These are phyloP conservation scores for Candida xyloterini DNA, from an alignment of 805 yeast species.

Conservation along the genomic window DNA sequence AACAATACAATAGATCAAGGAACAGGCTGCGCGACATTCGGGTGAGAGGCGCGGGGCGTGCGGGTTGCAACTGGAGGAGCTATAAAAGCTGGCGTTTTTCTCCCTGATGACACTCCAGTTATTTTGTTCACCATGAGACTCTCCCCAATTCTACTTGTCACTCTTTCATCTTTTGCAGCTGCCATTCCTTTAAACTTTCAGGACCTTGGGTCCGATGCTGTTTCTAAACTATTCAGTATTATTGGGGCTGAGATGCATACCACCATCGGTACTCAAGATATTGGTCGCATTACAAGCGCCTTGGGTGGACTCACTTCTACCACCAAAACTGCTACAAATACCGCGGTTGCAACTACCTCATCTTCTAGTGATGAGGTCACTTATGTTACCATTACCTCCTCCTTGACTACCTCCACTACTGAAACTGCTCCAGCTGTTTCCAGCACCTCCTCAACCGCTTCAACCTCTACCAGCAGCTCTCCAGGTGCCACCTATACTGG, in stretches of 20 bases:
- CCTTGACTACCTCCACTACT: constrained; percentile 1
- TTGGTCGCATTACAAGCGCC: neutral
- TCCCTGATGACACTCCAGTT: neutral
- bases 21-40: no score
- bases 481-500: constrained; percentile 29
- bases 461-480: constrained; percentile 5
- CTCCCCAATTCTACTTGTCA: constrained; percentile 7
- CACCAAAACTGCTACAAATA: neutral
- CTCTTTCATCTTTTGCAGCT: constrained; percentile 2
- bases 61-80: no score
- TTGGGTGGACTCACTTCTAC: neutral
- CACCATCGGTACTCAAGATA: neutral
- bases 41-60: no score
- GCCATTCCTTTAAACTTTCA: constrained; percentile 11
- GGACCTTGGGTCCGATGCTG: neutral
- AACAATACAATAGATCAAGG: no score
- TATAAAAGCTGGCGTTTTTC: neutral
- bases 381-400: constrained; percentile 5
- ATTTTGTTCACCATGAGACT: constrained; percentile 6
- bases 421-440: constrained; percentile 3
- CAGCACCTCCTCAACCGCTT: neutral
- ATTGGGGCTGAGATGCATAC: neutral
- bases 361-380: constrained; percentile 7
- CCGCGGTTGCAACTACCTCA: constrained; percentile 2
- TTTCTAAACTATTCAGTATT: neutral